Evolutionary conservation across 768 basidiomycete species (phyloP), one percentile per base, ranked within the genome.

Genomic region (Pisolithus albus): DNA sequence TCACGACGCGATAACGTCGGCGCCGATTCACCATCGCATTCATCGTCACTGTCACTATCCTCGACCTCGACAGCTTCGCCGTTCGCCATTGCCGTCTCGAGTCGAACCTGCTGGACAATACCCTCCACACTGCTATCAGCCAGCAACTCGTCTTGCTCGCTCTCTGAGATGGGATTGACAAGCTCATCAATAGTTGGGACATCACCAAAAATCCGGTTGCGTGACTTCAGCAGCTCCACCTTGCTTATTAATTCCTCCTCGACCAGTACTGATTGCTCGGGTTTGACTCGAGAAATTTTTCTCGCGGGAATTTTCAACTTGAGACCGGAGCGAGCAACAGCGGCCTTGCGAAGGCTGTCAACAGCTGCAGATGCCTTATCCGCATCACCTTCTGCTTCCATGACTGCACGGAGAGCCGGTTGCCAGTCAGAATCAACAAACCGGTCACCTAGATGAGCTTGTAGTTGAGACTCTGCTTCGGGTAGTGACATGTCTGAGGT

Each of bases 141-240:
- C 11, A 47, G 7, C 9, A 28, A 15, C n/a, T 43, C 11, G 10
- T 32, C 38, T 30, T 4, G 11, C 26, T 52, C 26, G 4, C 51
- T 46, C 37, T 65, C 64, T 39, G 52, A 52, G n/a, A 37, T 41
- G 3, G 52, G 53, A 43, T 62, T 53, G 10, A 64, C 24, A 16
- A 61, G 32, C 13, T 55, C 53, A 9, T 59, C 52, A 18, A 61
- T n/a, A 3, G 52, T 50, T 39, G 38, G 50, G 6, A 48, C 16
- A 4, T 37, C 26, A 19, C 58, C 52, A 50, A 50, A 50, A 46
- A 64, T 57, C 2, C 26, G 46, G 13, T 52, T 53, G 11, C 45
- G 32, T n/a, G 47, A n/a, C 32, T 55, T 55, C 47, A 64, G 42
- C 38, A 54, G 41, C 8, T 40, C 13, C 11, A 61, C 52, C 30